Conservation (phyloP, 495 filamentous ascomycete genomes). For the Podospora fimiseda region DNA sequence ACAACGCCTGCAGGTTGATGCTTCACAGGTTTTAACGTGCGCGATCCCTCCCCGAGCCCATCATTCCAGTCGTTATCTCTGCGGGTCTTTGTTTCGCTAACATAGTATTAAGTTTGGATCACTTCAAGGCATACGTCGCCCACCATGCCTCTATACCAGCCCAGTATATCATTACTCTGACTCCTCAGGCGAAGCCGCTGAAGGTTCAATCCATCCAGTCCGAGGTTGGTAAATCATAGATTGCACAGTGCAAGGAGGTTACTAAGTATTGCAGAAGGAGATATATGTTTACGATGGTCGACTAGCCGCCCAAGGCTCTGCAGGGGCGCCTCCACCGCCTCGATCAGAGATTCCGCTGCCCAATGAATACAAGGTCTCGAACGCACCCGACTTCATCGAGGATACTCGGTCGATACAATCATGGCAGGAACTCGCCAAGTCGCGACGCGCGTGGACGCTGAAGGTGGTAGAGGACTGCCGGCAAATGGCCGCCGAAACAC, state of each 20-base stretch:
- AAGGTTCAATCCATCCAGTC: conserved; percentile 66
- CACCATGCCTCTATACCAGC: conserved; percentile 59
- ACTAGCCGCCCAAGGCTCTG: conserved; percentile 48
- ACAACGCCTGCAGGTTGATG: conserved; percentile 69
- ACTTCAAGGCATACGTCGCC: conserved; percentile 68
- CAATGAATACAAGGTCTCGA: conserved; percentile 49
- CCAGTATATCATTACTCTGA: conserved; percentile 74
- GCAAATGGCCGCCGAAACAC: conserved; percentile 45
- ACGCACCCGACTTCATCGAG: conserved; percentile 65
- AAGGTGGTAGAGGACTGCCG: conserved; percentile 58
- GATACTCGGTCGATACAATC: conserved; percentile 66
- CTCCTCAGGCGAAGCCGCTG: conserved; percentile 70
- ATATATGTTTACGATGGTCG: conserved; percentile 82
- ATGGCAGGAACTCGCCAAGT: conserved; percentile 76
- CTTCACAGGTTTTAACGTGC: conserved; percentile 62
- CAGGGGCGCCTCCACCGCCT: conserved; percentile 28
- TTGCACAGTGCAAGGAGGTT: neutral
- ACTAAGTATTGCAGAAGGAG: conserved; percentile 55
- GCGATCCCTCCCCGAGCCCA: conserved; percentile 22
- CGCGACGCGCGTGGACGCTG: conserved; percentile 67
- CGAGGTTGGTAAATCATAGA: conserved; percentile 53
- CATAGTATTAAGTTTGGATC: conserved; percentile 34
- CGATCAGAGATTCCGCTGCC: conserved; percentile 52
- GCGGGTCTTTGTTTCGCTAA: conserved; percentile 6
- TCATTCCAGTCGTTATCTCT: too few species aligned